phyloP scores from a whole-genome alignment of 2,329 filamentous ascomycete species.

The Nectriaceae sp. region DNA sequence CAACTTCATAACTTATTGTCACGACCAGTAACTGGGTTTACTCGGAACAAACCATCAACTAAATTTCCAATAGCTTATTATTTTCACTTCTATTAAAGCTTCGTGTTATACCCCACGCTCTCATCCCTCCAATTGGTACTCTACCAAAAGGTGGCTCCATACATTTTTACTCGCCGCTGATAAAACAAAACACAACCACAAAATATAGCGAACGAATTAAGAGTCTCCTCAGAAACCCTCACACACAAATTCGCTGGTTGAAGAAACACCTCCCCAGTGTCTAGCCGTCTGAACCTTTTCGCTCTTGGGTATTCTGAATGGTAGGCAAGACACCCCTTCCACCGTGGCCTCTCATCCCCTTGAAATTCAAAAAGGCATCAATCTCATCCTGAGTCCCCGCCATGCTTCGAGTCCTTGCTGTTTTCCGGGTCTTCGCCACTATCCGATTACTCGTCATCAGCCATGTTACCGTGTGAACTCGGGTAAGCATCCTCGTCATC shows the following conservation, averaged over 20 bases:
- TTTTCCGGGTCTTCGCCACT: too few species aligned
- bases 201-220: conserved; percentile 19
- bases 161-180: conserved; percentile 23
- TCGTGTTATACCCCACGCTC: conserved; percentile 18
- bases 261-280: conserved; percentile 23
- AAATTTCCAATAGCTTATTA: conserved; percentile 16
- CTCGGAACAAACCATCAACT: conserved; percentile 1
- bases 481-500: too few species aligned
- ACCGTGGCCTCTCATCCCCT: conserved; percentile 24
- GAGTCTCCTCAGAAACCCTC: conserved; percentile 9
- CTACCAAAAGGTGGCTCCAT: conserved; percentile 16
- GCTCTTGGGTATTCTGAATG: conserved; percentile 29
- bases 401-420: too few species aligned
- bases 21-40: too few species aligned
- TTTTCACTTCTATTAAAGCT: conserved; percentile 27
- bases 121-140: conserved; percentile 16
- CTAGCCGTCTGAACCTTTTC: conserved; percentile 26
- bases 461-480: too few species aligned
- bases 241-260: conserved; percentile 13
- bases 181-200: conserved; percentile 20
- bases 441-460: too few species aligned
- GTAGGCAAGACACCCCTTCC: conserved; percentile 29
- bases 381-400: conserved; percentile 14
- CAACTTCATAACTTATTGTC: too few species aligned
- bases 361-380: conserved; percentile 25